Conservation (phyloP, 1,284 basidiomycete species). For the Pseudozyma pruni region DNA sequence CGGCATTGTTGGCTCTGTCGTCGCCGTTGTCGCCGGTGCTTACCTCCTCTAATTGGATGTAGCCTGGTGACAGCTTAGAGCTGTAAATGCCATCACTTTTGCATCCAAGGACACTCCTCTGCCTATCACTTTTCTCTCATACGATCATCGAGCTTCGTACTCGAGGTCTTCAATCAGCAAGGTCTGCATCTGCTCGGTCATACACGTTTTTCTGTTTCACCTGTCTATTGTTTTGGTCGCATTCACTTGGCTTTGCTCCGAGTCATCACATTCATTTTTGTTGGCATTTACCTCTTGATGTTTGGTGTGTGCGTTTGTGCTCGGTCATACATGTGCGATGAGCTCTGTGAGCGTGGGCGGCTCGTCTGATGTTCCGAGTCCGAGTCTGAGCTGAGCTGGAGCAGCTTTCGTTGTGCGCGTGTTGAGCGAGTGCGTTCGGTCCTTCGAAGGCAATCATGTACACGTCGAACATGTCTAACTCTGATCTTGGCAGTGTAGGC, state of each 20-base stretch:
- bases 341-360: no score
- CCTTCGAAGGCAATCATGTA: no score
- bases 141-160: no score
- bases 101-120: neutral
- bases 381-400: no score
- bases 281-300: neutral
- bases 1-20: slow-evolving; percentile 36
- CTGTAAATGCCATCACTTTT: neutral
- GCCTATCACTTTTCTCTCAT: neutral
- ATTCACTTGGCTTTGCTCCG: neutral
- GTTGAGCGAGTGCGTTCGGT: no score
- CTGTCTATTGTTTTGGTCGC: neutral
- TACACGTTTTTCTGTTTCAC: neutral
- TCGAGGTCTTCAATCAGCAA: no score
- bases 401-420: no score
- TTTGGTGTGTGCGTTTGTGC: neutral
- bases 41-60: slow-evolving; percentile 44
- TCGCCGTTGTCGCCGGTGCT: slow-evolving; percentile 44
- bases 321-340: no score
- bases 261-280: slow-evolving; percentile 4
- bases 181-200: neutral
- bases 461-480: no score
- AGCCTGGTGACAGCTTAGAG: neutral
- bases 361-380: no score
- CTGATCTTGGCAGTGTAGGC: no score